Evolutionary conservation across 2,329 filamentous ascomycete species (phyloP).

Genomic region (Epichloe brachyelytri): DNA sequence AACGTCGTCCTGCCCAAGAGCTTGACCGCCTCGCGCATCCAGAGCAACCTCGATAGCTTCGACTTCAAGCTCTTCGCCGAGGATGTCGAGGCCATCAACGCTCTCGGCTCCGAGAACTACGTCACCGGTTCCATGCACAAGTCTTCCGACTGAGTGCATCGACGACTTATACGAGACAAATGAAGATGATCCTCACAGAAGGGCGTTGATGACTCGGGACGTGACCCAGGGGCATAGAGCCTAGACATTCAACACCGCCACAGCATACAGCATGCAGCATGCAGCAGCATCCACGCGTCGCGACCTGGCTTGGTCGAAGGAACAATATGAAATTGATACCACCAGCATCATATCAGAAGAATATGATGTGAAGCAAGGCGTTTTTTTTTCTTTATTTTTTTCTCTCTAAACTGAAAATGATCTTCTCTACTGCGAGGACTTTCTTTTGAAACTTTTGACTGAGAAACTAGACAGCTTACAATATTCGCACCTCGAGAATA

Average conservation of each 20-base stretch:
- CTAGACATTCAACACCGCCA: background rate
- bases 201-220: conserved; percentile 1
- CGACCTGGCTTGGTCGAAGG: background rate
- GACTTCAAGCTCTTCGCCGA: conserved; percentile 45
- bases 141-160: conserved; percentile 20
- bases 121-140: conserved; percentile 46
- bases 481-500: too few relatives aligned
- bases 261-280: background rate
- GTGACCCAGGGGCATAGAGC: background rate
- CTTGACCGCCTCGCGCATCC: conserved; percentile 47
- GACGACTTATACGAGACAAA: background rate
- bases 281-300: background rate
- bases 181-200: background rate
- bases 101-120: conserved; percentile 52
- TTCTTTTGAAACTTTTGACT: background rate
- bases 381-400: background rate
- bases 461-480: background rate
- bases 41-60: conserved; percentile 51
- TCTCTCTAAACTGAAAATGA: background rate
- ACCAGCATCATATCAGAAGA: background rate
- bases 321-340: background rate
- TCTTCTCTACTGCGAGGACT: too few relatives aligned
- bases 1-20: conserved; percentile 68
- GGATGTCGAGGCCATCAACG: conserved; percentile 51
- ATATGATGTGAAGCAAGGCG: background rate